Evolutionary conservation across 1,139 yeast species (phyloP).

Genomic region (Meyerozyma smithsonii): DNA sequence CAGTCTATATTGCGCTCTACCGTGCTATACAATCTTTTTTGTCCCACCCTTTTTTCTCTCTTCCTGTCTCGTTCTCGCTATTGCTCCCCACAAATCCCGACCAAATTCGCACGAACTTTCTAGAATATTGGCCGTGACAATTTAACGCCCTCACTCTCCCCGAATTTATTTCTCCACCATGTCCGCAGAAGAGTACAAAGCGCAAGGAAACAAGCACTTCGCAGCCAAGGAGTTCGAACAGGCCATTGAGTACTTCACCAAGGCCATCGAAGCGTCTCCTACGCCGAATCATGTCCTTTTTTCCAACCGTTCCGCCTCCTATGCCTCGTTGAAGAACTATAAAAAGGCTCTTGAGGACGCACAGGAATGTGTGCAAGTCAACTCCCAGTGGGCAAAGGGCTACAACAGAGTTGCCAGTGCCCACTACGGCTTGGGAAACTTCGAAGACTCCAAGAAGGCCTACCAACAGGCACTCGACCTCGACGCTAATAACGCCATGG

Average conservation of each 20-base stretch:
- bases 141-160: neutral
- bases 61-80: neutral
- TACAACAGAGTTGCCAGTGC: slow-evolving; percentile 94
- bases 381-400: slow-evolving; percentile 90
- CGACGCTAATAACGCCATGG: slow-evolving; percentile 82
- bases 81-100: too few relatives aligned
- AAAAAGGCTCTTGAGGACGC: slow-evolving; percentile 79
- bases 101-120: slow-evolving; percentile 12
- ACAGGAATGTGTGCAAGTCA: slow-evolving; percentile 70
- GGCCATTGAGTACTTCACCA: slow-evolving; percentile 76
- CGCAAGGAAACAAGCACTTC: slow-evolving; percentile 88
- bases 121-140: slow-evolving; percentile 7
- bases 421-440: slow-evolving; percentile 74
- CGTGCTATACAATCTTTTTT: too few relatives aligned
- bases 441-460: slow-evolving; percentile 62
- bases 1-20: too few relatives aligned
- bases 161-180: slow-evolving; percentile 10
- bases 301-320: slow-evolving; percentile 92
- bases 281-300: slow-evolving; percentile 84
- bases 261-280: slow-evolving; percentile 83
- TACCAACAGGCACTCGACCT: slow-evolving; percentile 80
- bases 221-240: slow-evolving; percentile 76
- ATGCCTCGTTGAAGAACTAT: slow-evolving; percentile 75
- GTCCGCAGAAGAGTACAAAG: slow-evolving; percentile 70
- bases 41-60: neutral